Base-by-base conservation (phyloP, 2,329 filamentous ascomycete genomes). In the Cladophialophora chaetospira region DNA sequence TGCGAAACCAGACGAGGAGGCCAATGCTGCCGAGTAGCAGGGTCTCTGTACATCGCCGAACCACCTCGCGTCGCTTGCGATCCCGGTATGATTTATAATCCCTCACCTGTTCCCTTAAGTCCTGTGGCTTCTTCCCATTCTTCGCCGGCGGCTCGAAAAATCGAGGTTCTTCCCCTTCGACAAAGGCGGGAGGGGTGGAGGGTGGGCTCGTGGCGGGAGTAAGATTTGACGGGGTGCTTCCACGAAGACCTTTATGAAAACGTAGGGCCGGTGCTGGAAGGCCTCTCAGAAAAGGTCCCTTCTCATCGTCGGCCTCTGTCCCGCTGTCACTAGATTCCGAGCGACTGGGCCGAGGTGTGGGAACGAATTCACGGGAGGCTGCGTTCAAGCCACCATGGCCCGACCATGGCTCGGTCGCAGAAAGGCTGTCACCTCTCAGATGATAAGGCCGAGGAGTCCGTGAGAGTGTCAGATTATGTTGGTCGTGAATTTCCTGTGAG, bases 251-350 rank as follows among this genome's bases (percentile, higher is more conserved):
- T 74, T 96, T 97, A 69, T 88, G 87, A 28, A 84, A 79, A 59
- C 85, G 82, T 6, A 81, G 65, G n/a, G 81, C 87, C 2, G 92
- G 89, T 2, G 92, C 89, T 1, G 93, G 92, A 19, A 97, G 76
- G 0, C 91, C 88, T 70, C 88, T 94, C 55, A 96, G 78, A 65
- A 93, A 87, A 4, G 75, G 71, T 40, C 79, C 79, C 62, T 92
- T 88, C 72, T 97, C 93, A 75, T 97, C 93, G 67, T 97, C 93
- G 35, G 93, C 93, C 70, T 97, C 93, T 15, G 92, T 96, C 21
- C 93, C 93, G 70, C 91, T 96, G 65, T 96, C 92, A 71, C 90
- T 96, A 9, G 83, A 83, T 65, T 68, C 71, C 4, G 72, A 68
- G 68, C 66, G 84, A 66, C 52, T 67, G 35, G 48, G 31, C 10